phyloP scores from a whole-genome alignment of 345 rosid species.

The Abelmoschus esculentus region DNA sequence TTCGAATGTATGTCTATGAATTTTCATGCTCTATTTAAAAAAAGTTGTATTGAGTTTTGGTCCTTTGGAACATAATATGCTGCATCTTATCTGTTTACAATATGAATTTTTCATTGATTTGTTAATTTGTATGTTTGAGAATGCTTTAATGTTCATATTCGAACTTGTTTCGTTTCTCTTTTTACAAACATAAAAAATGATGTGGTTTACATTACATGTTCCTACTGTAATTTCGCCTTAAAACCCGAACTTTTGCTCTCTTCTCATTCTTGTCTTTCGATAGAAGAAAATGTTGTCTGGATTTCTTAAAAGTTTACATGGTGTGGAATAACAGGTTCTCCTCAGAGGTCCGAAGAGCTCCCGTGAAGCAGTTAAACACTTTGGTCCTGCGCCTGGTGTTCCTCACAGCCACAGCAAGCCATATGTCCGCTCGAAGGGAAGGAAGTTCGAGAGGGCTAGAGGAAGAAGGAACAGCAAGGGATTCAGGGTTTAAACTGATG shows the following conservation, averaged over 20 bases:
- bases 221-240: neutral
- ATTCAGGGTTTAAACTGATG: slow-evolving; percentile 48
- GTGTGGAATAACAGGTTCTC: slow-evolving; percentile 43
- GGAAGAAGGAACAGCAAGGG: slow-evolving; percentile 85
- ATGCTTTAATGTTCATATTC: neutral
- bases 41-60: neutral
- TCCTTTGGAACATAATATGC: neutral
- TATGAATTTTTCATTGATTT: too few species aligned
- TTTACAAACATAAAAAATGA: neutral
- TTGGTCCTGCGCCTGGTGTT: slow-evolving; percentile 96
- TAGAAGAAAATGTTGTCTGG: neutral
- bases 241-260: neutral
- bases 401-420: slow-evolving; percentile 91
- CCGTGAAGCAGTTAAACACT: slow-evolving; percentile 95
- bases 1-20: neutral
- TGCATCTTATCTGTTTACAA: neutral
- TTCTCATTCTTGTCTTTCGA: neutral
- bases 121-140: too few species aligned
- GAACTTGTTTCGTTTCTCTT: neutral
- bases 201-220: neutral
- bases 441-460: slow-evolving; percentile 88
- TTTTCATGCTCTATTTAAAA: neutral
- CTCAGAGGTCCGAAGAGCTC: slow-evolving; percentile 94
- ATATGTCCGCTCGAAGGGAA: slow-evolving; percentile 76
- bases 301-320: neutral